Evolutionary conservation across 2,329 filamentous ascomycete species (phyloP), one percentile per base, ranked within the genome.

Genomic region (Herpomyces periplanetae): DNA sequence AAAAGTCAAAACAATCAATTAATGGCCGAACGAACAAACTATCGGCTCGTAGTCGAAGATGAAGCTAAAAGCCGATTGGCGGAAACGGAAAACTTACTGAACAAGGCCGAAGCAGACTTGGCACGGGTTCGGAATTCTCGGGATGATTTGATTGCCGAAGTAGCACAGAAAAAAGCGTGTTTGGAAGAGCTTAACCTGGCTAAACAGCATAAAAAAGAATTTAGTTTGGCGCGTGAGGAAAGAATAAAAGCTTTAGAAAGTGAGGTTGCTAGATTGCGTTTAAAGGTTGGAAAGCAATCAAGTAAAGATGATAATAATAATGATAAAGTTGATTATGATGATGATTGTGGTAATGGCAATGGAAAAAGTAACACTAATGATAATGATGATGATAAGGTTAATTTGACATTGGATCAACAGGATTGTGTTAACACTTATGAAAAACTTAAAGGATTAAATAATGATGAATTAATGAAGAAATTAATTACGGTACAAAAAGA

Each of bases 81-180:
- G 9, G 75, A 91, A 26, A 54, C 69, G 10, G 71, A 91, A 36
- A 56, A 60, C 12, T 64, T 80, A 27, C 45, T 88, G 8, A 58
- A 66, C 22, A 52, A 61, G 27, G 55, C 64, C 10, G 75, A 91
- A 31, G 56, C 61, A 13, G 73, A 88, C 35, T 45, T 96, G 15
- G 64, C 66, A 3, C 58, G 80, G 23, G 66, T 96, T 28, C 53
- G 80, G 25, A 61, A 68, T 17, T 50, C 57, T 6, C 52, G 80
- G 26, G 80, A 96, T 34, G 75, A 91, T 34, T 45, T 85, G 6
- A 39, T 66, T 20, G 68, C 71, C 1, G 73, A 88, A 29, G 50
- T 71, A 13, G 53, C 56, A 16, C 60, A 80, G 31, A 51, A 66
- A 20, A 84, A 75, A 33, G 54, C 61, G 1, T 53, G 54, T 21